Base-by-base conservation (phyloP, 257 asterid species). In the Gynochthodes officinalis region DNA sequence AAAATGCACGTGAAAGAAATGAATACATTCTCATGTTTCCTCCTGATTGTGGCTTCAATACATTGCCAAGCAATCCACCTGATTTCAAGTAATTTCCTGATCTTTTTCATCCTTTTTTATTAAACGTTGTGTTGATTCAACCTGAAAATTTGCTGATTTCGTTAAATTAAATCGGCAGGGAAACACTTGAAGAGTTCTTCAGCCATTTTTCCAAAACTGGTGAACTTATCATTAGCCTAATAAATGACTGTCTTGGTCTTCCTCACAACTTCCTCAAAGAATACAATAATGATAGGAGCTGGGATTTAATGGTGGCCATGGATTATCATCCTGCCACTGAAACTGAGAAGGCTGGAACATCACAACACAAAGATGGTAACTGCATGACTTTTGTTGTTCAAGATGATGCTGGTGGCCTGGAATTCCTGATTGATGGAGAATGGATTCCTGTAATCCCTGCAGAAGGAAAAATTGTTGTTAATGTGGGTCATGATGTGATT, bases 391-490 rank as follows among this genome's bases (percentile, higher is more conserved):
- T 86, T 57, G 68, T 86, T 28, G 62, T 82, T 18, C 87, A 82
- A 53, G 89, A 86, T 67, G 85, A 84, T 40, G 84, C 79, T 23
- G 84, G 91, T 70, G 91, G 91, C 5, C 84, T 86, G 4, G 86
- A 86, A 74, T 81, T 84, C 49, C 80, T 57, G 23, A 77, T 70
- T 8, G 44, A 82, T 48, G 85, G 72, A 4, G 54, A 75, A 39
- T 84, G 87, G 89, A 55, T 79, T 49, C 84, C 86, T 2, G 52
- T 81, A 1, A 35, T 66, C 5, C 86, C 86, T 1, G 27, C 61
- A 2, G 63, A 27, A 6, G 85, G 83, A 46, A 74, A 82, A 1
- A 19, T 86, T 0, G 83, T 86, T 25, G 81, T 82, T 74, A 82
- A 82, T 69, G 16, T 84, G 0, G 83, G 83, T n/a, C n/a, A n/a